Evolutionary conservation across 495 filamentous ascomycete species (phyloP).

Genomic region (Aspergillus ellipticus): DNA sequence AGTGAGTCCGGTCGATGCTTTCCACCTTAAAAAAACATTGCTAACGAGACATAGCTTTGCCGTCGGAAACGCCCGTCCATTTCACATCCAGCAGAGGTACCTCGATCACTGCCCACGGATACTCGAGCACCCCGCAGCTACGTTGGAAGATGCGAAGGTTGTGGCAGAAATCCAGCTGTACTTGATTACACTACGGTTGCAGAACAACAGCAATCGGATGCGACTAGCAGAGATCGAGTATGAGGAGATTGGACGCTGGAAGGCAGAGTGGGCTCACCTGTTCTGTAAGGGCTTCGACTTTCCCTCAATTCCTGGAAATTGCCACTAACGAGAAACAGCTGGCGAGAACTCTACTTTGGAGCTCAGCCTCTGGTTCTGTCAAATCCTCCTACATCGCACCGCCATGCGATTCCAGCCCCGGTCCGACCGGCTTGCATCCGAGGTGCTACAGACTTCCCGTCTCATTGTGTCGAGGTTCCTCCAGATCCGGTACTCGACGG

Average conservation of each 20-base stretch:
- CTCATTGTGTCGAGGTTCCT: slow-evolving; percentile 35
- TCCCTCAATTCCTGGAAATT: background rate
- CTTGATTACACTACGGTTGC: slow-evolving; percentile 28
- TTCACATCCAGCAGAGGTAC: slow-evolving; percentile 32
- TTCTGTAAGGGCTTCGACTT: slow-evolving; percentile 20
- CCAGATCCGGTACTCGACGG: slow-evolving; percentile 29
- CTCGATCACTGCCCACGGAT: slow-evolving; percentile 36
- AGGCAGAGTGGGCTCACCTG: slow-evolving; percentile 39
- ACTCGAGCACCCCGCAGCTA: slow-evolving; percentile 32
- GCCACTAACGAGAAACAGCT: slow-evolving; percentile 20
- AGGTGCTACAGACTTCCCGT: slow-evolving; percentile 33
- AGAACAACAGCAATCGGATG: slow-evolving; percentile 28
- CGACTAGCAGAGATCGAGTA: slow-evolving; percentile 29
- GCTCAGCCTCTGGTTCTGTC: slow-evolving; percentile 38
- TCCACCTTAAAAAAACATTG: background rate
- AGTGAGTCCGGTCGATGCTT: slow-evolving; percentile 20
- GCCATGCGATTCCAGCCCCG: slow-evolving; percentile 27
- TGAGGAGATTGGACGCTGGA: slow-evolving; percentile 39
- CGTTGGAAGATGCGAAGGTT: slow-evolving; percentile 32
- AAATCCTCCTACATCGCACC: slow-evolving; percentile 37
- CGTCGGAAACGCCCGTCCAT: slow-evolving; percentile 34
- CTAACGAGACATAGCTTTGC: slow-evolving; percentile 25
- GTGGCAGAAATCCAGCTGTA: slow-evolving; percentile 40
- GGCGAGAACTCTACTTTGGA: slow-evolving; percentile 32
- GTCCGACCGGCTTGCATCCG: slow-evolving; percentile 25